Percentiles rank a stretch among this genome's conserved stretches.
Evolutionary conservation across 129 eudicot genomes (phyloP).

Genomic region (Solidago caesia): DNA sequence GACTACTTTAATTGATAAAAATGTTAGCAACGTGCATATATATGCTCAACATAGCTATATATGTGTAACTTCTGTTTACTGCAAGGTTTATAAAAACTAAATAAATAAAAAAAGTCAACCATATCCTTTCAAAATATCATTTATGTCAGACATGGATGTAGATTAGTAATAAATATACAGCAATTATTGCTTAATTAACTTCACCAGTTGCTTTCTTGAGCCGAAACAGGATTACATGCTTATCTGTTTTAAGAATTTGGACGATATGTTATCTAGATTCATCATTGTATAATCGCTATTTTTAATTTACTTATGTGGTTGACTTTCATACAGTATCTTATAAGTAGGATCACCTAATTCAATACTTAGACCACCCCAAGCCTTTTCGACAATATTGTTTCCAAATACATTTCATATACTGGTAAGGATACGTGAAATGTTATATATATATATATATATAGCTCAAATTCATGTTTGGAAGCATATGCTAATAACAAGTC

Average conservation of each 20-base stretch:
- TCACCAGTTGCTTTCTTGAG: conserved; percentile 12
- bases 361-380: conserved; percentile 18
- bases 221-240: not conserved
- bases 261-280: conserved; percentile 33
- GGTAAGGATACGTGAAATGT: conserved; percentile 7
- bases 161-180: conserved; percentile 3
- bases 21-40: conserved; percentile 19
- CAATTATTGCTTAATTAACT: conserved; percentile 30
- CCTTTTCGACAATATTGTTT: not conserved
- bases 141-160: conserved; percentile 18
- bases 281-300: conserved; percentile 3
- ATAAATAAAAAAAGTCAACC: conserved; percentile 25
- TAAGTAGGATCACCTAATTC: conserved; percentile 35
- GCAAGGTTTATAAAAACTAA: not conserved
- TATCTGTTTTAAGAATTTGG: conserved; percentile 28
- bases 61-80: conserved; percentile 23
- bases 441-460: not conserved
- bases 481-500: conserved; percentile 13
- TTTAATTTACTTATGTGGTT: conserved; percentile 24
- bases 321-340: conserved; percentile 25
- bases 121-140: conserved; percentile 4
- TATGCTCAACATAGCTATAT: conserved; percentile 14
- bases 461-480: not conserved
- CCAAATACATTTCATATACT: conserved; percentile 10
- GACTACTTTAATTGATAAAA: not conserved